Evolutionary conservation across 2,329 filamentous ascomycete genomes (phyloP), one percentile per base, ranked within the genome.

Genomic region (Sporothrix inflata): DNA sequence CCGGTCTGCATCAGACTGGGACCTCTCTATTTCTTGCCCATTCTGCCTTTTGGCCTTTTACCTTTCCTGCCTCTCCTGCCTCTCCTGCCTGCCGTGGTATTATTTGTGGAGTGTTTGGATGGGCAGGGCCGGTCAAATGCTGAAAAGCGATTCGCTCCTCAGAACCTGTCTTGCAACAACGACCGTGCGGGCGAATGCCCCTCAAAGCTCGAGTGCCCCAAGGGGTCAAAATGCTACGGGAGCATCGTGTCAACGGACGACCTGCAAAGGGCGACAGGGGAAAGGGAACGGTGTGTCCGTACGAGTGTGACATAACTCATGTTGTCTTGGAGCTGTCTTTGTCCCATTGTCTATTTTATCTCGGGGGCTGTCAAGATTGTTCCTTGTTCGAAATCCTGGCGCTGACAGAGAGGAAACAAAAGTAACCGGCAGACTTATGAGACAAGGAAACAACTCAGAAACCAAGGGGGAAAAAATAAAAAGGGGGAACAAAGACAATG

Each of bases 101-200:
- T 49, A 2, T 16, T 65, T 49, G 19, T 66, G 63, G 63, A 34
- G 63, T 11, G 16, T 30, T 16, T 7, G 19, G 27, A 21, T 7
- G 19, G 27, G 14, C 45, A 19, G 63, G 40, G 16, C 5, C 16
- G 47, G 47, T 47, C 63, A 21, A 49, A 49, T 34, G 63, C 63
- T 66, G 40, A 66, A 34, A 66, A 66, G 63, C 63, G 63, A 66
- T 66, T 66, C 12, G 63, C 42, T 66, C 42, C 24, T 66, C 42
- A 34, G 45, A 49, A 21, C 12, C 40, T 19, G 38, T 7, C n/a
- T 30, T 66, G 63, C 42, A 66, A 66, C 61, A 30, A 63, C 8
- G 60, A 21, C n/a, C 34, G 60, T 42, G 57, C 60, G 61, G 5
- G 4, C 42, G 12, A 34, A 6, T 3, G 6, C 30, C 30, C 30